phyloP scores from a whole-genome alignment of 768 basidiomycete genomes.

The Leccinellum luteum region DNA sequence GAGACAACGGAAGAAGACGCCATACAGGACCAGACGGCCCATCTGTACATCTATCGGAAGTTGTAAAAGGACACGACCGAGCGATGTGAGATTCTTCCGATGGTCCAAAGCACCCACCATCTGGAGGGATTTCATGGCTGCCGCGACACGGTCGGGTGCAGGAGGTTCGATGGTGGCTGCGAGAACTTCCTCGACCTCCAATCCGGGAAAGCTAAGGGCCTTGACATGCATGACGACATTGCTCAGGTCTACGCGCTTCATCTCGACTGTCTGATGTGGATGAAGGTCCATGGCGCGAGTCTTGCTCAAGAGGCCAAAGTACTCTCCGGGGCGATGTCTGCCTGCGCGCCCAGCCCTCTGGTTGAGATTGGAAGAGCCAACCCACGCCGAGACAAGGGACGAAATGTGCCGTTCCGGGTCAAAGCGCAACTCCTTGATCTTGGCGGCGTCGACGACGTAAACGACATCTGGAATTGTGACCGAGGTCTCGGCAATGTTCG shows the following conservation, averaged over 20 bases:
- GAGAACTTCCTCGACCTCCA: conserved; percentile 85
- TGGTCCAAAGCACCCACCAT: conserved; percentile 87
- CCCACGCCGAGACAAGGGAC: conserved; percentile 86
- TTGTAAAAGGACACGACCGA: conserved; percentile 85
- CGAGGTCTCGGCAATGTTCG: conserved; percentile 95
- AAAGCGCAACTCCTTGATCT: conserved; percentile 85
- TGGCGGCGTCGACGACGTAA: conserved; percentile 87
- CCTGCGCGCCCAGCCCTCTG: conserved; percentile 93
- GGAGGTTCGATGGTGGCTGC: conserved; percentile 87
- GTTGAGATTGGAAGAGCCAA: conserved; percentile 85
- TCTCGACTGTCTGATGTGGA: conserved; percentile 89
- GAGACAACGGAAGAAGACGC: conserved; percentile 90
- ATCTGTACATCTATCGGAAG: conserved; percentile 88
- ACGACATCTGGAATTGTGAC: conserved; percentile 95
- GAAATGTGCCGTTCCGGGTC: conserved; percentile 89
- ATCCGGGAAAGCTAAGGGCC: conserved; percentile 82
- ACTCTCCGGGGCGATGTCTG: conserved; percentile 86
- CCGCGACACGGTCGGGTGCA: conserved; percentile 65
- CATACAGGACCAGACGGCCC: conserved; percentile 85
- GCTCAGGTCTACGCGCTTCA: conserved; percentile 87
- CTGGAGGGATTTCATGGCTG: conserved; percentile 75
- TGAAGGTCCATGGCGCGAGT: conserved; percentile 58
- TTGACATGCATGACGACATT: conserved; percentile 98
- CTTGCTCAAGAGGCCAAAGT: conserved; percentile 78
- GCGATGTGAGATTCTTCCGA: conserved; percentile 73